Evolutionary conservation across 495 filamentous ascomycete species (phyloP).

Genomic region (Aspergillus biplanus): DNA sequence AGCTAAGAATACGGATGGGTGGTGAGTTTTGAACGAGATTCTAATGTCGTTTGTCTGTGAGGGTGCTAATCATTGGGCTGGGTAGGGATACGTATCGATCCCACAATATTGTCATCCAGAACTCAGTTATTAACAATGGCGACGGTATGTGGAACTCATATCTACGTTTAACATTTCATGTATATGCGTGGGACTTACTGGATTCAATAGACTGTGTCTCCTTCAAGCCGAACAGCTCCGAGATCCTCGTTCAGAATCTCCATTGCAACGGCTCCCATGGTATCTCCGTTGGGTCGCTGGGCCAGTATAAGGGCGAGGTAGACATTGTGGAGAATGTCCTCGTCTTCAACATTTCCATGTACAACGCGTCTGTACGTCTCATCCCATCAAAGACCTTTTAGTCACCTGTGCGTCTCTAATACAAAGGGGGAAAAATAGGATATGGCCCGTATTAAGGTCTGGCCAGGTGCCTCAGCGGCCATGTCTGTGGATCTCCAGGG

Average conservation of each 20-base stretch:
- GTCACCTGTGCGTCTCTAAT: not conserved
- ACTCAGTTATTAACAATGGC: conserved; percentile 69
- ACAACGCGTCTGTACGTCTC: conserved; percentile 55
- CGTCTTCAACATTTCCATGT: conserved; percentile 69
- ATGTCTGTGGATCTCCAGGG: conserved; percentile 62
- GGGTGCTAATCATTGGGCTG: not conserved
- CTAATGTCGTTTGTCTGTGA: not conserved
- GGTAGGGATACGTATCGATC: conserved; percentile 65
- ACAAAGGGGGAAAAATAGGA: conserved; percentile 36
- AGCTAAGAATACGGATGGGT: conserved; percentile 72
- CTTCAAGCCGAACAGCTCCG: conserved; percentile 78
- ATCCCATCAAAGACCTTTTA: not conserved
- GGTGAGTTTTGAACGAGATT: conserved; percentile 36
- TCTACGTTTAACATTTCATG: not conserved
- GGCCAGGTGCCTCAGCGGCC: conserved; percentile 57
- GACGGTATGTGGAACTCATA: conserved; percentile 48
- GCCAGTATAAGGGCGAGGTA: conserved; percentile 64
- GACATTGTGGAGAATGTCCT: conserved; percentile 70
- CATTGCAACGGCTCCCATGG: conserved; percentile 74
- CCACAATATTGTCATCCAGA: conserved; percentile 65
- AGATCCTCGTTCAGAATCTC: conserved; percentile 72
- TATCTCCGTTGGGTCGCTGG: conserved; percentile 71
- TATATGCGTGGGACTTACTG: conserved; percentile 13
- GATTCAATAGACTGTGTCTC: conserved; percentile 63
- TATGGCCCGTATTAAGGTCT: conserved; percentile 73